These are phyloP conservation scores for Phialemonium atrogriseum DNA, from an alignment of 2,329 filamentous ascomycete species.

Conservation along the genomic window DNA sequence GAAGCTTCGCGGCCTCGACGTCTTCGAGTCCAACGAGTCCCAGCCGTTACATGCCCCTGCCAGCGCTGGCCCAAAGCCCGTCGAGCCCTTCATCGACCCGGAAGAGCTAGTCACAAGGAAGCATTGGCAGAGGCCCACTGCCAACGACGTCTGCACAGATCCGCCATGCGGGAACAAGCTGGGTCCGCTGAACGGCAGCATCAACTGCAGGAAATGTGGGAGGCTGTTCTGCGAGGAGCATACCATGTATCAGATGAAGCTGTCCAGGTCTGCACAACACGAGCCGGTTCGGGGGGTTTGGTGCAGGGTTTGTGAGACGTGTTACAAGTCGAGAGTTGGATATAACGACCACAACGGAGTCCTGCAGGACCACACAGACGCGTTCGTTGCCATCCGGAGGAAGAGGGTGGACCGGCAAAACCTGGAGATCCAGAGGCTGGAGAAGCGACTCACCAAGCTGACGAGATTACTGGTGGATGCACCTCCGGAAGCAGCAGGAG, in stretches of 20 bases:
- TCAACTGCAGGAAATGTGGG: constrained; percentile 92
- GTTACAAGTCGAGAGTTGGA: constrained; percentile 90
- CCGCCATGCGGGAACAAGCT: constrained; percentile 75
- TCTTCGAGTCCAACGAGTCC: constrained; percentile 86
- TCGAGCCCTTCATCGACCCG: constrained; percentile 53
- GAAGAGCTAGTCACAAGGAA: constrained; percentile 81
- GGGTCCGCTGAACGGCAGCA: constrained; percentile 69
- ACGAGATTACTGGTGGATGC: constrained; percentile 75
- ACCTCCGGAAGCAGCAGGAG: constrained; percentile 52
- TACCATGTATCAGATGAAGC: constrained; percentile 99
- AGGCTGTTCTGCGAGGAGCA: constrained; percentile 93
- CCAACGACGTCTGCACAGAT: constrained; percentile 76
- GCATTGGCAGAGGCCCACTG: constrained; percentile 78
- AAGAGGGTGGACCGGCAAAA: constrained; percentile 77
- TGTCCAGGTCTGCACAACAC: constrained; percentile 80
- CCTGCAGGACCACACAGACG: constrained; percentile 61
- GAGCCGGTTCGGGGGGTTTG: constrained; percentile 86
- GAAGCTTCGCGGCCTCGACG: constrained; percentile 84
- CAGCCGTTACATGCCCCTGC: constrained; percentile 25
- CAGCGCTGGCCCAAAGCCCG: constrained; percentile 29
- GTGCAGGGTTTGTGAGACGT: constrained; percentile 97
- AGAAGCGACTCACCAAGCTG: constrained; percentile 85
- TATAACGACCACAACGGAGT: constrained; percentile 84
- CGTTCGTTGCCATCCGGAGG: constrained; percentile 63
- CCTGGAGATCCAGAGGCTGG: constrained; percentile 79